Evolutionary conservation across 306 rosid species (phyloP).

Genomic region (Cucurbita pepo): DNA sequence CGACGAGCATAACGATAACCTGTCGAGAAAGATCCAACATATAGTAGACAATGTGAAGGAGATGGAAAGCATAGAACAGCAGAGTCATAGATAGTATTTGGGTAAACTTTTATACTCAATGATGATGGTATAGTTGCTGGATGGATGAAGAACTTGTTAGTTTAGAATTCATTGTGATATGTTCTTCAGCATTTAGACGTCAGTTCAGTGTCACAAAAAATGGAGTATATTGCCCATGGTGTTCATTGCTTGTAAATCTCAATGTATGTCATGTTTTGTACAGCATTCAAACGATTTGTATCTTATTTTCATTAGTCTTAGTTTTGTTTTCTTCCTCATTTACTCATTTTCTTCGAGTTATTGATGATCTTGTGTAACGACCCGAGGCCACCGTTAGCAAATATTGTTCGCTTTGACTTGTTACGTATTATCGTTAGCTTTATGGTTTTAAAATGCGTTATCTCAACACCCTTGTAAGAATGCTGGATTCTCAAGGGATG

Average conservation of each 20-base stretch:
- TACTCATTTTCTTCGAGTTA: neutral
- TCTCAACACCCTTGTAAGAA: too few species aligned
- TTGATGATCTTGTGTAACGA: too few species aligned
- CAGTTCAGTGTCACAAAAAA: neutral
- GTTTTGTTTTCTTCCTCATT: neutral
- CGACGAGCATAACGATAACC: conserved; percentile 69
- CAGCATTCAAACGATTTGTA: conserved; percentile 3
- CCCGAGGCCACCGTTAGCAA: too few species aligned
- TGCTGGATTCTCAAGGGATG: too few species aligned
- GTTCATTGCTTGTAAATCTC: neutral
- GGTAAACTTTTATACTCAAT: neutral
- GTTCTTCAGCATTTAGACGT: neutral
- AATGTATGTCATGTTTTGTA: neutral
- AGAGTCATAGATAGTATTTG: conserved; percentile 31
- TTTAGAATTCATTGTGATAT: neutral
- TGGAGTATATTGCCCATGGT: neutral
- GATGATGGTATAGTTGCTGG: neutral
- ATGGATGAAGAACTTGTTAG: neutral
- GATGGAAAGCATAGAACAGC: conserved; percentile 53
- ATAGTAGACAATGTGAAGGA: conserved; percentile 76
- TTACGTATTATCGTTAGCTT: too few species aligned
- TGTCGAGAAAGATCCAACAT: conserved; percentile 79
- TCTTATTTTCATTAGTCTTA: neutral
- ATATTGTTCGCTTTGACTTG: too few species aligned
- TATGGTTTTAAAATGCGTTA: too few species aligned